phyloP scores from a whole-genome alignment of 129 eudicot species.

The Flaveria bidentis region DNA sequence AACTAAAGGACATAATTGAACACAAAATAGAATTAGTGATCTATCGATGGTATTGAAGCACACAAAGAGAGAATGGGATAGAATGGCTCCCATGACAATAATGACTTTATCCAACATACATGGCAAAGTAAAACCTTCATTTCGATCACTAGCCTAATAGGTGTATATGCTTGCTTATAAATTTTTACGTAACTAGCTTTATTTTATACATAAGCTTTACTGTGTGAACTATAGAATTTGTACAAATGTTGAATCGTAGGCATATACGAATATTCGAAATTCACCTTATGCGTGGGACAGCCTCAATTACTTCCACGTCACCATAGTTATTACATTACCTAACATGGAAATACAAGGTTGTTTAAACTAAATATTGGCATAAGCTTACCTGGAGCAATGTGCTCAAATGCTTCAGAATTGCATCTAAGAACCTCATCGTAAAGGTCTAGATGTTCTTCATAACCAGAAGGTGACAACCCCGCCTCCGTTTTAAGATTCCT shows the following conservation, averaged over 20 bases:
- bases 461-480: constrained; percentile 33
- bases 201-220: background rate
- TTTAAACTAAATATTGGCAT: constrained; percentile 15
- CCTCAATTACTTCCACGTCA: background rate
- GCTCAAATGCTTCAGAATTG: constrained; percentile 72
- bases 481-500: constrained; percentile 72
- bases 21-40: background rate
- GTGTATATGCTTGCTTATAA: background rate
- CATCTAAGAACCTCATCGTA: constrained; percentile 68
- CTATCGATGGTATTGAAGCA: background rate
- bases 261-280: background rate
- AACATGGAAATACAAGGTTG: constrained; percentile 12
- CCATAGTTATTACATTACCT: background rate
- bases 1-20: background rate
- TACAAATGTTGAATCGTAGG: background rate
- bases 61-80: background rate
- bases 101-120: background rate
- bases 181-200: background rate
- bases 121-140: background rate
- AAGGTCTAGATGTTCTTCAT: constrained; percentile 60
- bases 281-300: background rate
- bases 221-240: background rate
- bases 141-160: background rate
- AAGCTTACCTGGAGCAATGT: constrained; percentile 62
- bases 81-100: background rate